Conservation (phyloP, 495 filamentous ascomycete species). For the Aspergillus panamensis region DNA sequence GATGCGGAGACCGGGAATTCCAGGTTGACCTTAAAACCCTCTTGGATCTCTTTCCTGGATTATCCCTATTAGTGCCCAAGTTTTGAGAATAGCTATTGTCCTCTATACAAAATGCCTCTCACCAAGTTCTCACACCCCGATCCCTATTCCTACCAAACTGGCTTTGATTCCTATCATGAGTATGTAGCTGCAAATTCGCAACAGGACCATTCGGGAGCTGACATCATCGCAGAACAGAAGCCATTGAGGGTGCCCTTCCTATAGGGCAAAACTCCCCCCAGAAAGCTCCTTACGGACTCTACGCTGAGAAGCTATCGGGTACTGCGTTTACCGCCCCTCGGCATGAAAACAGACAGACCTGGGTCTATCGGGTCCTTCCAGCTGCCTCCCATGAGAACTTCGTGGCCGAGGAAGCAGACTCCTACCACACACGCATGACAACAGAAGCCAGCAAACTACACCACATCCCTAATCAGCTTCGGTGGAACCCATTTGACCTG, state of each 20-base stretch:
- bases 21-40: constrained; percentile 3
- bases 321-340: constrained; percentile 91
- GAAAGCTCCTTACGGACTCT: constrained; percentile 78
- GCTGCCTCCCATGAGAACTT: constrained; percentile 79
- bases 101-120: constrained; percentile 46
- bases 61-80: background rate
- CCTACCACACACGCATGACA: constrained; percentile 52
- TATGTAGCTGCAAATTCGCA: constrained; percentile 25
- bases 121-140: constrained; percentile 53
- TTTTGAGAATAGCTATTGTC: background rate
- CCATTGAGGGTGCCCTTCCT: constrained; percentile 57
- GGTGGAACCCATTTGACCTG: constrained; percentile 87
- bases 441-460: constrained; percentile 52
- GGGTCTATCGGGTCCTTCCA: constrained; percentile 91
- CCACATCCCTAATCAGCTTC: constrained; percentile 79
- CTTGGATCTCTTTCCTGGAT: background rate
- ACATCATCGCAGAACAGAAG: constrained; percentile 39
- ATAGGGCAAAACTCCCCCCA: constrained; percentile 83
- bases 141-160: constrained; percentile 56
- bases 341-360: constrained; percentile 84
- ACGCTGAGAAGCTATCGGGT: constrained; percentile 90
- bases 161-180: constrained; percentile 60
- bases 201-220: background rate
- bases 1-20: constrained; percentile 5
- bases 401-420: constrained; percentile 48